Percentiles rank a stretch among this genome's conserved stretches.
These are phyloP conservation scores for Saccharomyces hybrid DNA, from an alignment of 1,139 yeast species.

Conservation along the genomic window DNA sequence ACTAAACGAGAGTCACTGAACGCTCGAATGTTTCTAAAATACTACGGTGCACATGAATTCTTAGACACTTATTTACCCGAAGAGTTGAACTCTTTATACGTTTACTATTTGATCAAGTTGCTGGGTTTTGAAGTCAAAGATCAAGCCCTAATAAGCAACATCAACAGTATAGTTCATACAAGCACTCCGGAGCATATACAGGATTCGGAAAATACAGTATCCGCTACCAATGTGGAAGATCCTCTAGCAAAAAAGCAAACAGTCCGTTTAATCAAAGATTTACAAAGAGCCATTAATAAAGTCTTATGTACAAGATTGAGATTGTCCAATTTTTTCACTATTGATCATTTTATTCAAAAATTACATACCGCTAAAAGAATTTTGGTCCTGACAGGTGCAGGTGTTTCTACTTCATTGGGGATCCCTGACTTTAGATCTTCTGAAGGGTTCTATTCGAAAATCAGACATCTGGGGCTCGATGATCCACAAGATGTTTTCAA, in stretches of 20 bases:
- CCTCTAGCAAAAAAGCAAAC: conserved; percentile 39
- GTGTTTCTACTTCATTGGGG: conserved; percentile 85
- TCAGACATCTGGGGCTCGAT: conserved; percentile 60
- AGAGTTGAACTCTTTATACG: conserved; percentile 49
- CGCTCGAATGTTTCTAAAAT: conserved; percentile 53
- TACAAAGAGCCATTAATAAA: conserved; percentile 54
- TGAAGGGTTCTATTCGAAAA: conserved; percentile 71
- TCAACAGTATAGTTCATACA: conserved; percentile 31
- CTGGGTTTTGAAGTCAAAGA: conserved; percentile 48
- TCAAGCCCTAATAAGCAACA: conserved; percentile 33
- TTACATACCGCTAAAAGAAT: conserved; percentile 52
- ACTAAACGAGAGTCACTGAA: conserved; percentile 39
- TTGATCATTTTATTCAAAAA: conserved; percentile 51
- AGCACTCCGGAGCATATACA: conserved; percentile 9
- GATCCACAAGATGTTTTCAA: conserved; percentile 97
- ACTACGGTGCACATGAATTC: conserved; percentile 51
- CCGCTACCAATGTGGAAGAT: conserved; percentile 27
- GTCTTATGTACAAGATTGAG: conserved; percentile 49
- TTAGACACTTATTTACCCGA: conserved; percentile 54
- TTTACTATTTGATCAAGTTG: conserved; percentile 41
- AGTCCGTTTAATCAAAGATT: conserved; percentile 41
- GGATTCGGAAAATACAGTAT: conserved; percentile 6
- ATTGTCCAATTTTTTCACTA: conserved; percentile 43
- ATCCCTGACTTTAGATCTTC: conserved; percentile 93
- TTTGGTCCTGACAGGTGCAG: conserved; percentile 88